A percentile compares a stretch with the other conserved stretches of the same genome.
These are phyloP conservation scores for Chlorella ohadii DNA, from an alignment of 139 green algal genomes.

Conservation along the genomic window DNA sequence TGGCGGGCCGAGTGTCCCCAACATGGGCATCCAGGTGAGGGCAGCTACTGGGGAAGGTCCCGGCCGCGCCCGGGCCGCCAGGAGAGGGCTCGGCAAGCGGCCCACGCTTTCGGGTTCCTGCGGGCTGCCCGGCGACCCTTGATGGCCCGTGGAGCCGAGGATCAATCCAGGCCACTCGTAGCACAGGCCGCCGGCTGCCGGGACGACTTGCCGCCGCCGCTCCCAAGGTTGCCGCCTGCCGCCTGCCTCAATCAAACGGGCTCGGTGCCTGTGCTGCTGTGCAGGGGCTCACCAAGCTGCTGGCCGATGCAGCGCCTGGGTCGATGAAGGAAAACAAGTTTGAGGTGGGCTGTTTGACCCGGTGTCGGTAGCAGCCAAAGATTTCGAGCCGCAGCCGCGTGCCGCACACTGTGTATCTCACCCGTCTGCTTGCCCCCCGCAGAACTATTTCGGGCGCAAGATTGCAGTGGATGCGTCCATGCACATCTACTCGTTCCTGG, in stretches of 20 bases:
- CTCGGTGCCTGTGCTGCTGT: not conserved
- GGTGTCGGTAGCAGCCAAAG: too few species aligned
- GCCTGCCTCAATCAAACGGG: not conserved
- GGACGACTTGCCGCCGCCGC: not conserved
- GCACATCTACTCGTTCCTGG: slow-evolving; percentile 99
- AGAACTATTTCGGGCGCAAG: slow-evolving; percentile 95
- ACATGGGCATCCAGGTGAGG: slow-evolving; percentile 17
- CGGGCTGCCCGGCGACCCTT: too few species aligned
- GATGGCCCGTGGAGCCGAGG: too few species aligned
- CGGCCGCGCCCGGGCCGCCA: too few species aligned
- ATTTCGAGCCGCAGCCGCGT: too few species aligned
- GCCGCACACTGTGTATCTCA: too few species aligned
- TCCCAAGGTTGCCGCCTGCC: not conserved
- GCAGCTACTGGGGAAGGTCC: not conserved
- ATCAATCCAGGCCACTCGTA: too few species aligned
- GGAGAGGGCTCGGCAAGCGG: not conserved
- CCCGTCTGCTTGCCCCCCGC: too few species aligned
- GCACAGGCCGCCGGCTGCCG: too few species aligned
- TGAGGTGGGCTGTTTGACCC: slow-evolving; percentile 46
- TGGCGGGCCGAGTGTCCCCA: too few species aligned
- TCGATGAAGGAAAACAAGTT: slow-evolving; percentile 92
- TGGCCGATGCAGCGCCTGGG: slow-evolving; percentile 87
- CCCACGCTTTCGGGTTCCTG: too few species aligned
- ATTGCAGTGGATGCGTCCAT: slow-evolving; percentile 98
- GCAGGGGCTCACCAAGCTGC: slow-evolving; percentile 94